These are phyloP conservation scores for Pichia sp. DNA, from an alignment of 1,139 yeast genomes.

Conservation along the genomic window DNA sequence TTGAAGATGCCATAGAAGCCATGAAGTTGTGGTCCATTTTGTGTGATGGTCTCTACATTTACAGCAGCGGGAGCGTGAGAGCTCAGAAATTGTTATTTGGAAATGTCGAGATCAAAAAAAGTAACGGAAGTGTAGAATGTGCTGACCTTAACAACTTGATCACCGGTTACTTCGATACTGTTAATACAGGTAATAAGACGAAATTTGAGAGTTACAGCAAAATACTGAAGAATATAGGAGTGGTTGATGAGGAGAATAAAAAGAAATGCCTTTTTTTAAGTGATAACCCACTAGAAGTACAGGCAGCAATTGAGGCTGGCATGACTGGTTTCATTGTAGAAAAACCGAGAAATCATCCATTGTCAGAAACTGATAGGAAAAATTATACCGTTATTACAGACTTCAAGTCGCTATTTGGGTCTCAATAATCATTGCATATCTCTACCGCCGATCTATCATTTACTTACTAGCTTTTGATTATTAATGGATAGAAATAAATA, in stretches of 20 bases:
- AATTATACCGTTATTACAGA: constrained; percentile 27
- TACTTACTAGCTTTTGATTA: not conserved
- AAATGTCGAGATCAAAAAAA: constrained; percentile 41
- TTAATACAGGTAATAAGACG: constrained; percentile 73
- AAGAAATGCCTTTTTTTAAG: constrained; percentile 58
- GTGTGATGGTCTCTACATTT: constrained; percentile 50
- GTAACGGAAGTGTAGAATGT: constrained; percentile 22
- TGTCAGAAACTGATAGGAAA: constrained; percentile 35
- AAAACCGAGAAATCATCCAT: constrained; percentile 71
- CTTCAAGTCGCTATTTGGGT: constrained; percentile 16
- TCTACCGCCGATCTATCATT: not conserved
- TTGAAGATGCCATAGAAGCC: constrained; percentile 61
- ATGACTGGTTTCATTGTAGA: constrained; percentile 54
- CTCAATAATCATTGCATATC: not conserved
- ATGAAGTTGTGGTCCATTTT: constrained; percentile 38
- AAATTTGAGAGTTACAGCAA: constrained; percentile 52
- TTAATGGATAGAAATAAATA: not conserved
- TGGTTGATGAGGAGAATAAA: constrained; percentile 11
- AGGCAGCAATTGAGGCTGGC: constrained; percentile 70
- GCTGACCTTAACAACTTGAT: constrained; percentile 52
- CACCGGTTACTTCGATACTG: constrained; percentile 76
- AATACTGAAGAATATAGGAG: constrained; percentile 49
- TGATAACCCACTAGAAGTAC: constrained; percentile 64
- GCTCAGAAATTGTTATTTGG: constrained; percentile 79
- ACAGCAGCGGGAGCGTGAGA: constrained; percentile 86